These are phyloP conservation scores for Pseudonitzschia multiseries DNA, from an alignment of 108 stramenopile species.

Conservation along the genomic window DNA sequence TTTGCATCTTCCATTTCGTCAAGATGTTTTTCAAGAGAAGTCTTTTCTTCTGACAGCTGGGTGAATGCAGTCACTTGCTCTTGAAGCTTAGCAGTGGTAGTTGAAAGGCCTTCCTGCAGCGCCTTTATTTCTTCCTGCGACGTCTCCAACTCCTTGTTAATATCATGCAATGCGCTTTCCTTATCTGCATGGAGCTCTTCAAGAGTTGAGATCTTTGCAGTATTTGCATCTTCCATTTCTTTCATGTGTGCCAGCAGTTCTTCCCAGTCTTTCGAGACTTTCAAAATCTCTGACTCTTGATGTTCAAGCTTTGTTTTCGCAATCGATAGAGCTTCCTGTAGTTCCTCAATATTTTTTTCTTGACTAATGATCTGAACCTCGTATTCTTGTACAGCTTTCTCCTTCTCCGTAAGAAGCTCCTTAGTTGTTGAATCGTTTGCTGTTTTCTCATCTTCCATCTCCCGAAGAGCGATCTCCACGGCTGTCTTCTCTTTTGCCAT, in stretches of 20 bases:
- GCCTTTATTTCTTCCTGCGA: background rate
- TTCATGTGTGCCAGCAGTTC: background rate
- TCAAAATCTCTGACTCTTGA: background rate
- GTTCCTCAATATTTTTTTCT: background rate
- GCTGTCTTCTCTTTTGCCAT: background rate
- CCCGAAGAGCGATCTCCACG: background rate
- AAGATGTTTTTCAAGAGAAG: background rate
- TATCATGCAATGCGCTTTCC: background rate
- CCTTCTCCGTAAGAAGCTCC: background rate
- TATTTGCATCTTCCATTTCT: conserved; percentile 8
- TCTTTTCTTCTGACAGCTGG: background rate
- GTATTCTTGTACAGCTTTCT: background rate
- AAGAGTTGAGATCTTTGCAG: background rate
- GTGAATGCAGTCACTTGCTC: background rate
- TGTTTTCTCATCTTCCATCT: background rate
- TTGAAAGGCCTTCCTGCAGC: background rate
- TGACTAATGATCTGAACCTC: background rate
- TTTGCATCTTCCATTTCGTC: background rate
- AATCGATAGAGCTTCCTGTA: background rate
- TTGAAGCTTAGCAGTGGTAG: background rate
- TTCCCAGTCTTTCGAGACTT: background rate
- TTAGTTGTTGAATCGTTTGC: background rate
- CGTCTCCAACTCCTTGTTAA: background rate
- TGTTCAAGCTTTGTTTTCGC: conserved; percentile 11
- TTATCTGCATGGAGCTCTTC: background rate